Evolutionary conservation across 257 asterid species (phyloP), one percentile per base, ranked within the genome.

Genomic region (Ocimum tenuiflorum): DNA sequence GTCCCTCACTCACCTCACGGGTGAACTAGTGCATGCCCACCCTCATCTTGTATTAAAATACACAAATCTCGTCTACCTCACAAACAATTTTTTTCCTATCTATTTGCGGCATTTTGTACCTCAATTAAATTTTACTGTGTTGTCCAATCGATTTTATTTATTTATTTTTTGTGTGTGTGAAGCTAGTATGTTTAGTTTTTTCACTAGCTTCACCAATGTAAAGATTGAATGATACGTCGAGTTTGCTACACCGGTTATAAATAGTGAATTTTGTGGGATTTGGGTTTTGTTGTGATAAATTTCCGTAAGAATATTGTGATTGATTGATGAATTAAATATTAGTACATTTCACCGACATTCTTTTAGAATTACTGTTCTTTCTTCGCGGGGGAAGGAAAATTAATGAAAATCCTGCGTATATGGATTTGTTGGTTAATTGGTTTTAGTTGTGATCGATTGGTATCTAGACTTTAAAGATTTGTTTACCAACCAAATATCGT

Each of bases 1-100:
- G n/a, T n/a, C n/a, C n/a, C n/a, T 57, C 63, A 47, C 49, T 58
- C 33, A 12, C 49, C 35, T 75, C 80, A 75, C 80, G 80, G 80
- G 80, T 18, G 70, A n/a, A n/a, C n/a, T n/a, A n/a, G n/a, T n/a
- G n/a, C 47, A 13, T 17, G 13, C 47, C 4, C 1, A 1, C 3
- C 3, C 49, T 53, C 35, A 62, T 45, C 23, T 67, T 62, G 15
- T 71, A 36, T 6, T 29, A 67, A 72, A 24, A 8, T n/a, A 60
- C 70, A 67, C 55, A 45, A 14, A 35, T 67, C 18, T 47, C 33
- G 60, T 73, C 69, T n/a, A 41, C 29, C 7, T 15, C 53, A 18
- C 8, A 61, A 39, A 50, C 29, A 1, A 35, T 4, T 51, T 55
- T 65, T 55, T 35, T 45, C 15, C 50, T 56, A 8, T 36, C 29